Conservation (phyloP, 768 basidiomycete species). For the Leccinum fibrillosum region DNA sequence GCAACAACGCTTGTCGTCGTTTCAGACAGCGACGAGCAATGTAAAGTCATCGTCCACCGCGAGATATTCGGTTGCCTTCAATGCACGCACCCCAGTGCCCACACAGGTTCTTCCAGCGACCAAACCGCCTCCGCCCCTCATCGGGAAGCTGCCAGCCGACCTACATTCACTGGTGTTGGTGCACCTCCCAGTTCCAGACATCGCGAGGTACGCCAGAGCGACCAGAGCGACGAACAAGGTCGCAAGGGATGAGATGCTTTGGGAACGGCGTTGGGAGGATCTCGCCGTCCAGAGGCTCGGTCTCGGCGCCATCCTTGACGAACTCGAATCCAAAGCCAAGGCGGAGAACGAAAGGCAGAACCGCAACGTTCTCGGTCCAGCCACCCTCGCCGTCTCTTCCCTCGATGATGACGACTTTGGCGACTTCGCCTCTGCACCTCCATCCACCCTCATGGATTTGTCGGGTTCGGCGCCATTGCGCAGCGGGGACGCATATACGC, state of each 20-base stretch:
- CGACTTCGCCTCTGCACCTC: constrained; percentile 63
- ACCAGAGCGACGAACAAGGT: constrained; percentile 63
- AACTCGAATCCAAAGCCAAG: constrained; percentile 47
- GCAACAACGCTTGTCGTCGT: constrained; percentile 20
- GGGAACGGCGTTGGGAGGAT: constrained; percentile 70
- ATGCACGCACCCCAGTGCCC: background rate
- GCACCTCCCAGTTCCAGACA: constrained; percentile 74
- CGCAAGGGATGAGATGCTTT: constrained; percentile 68
- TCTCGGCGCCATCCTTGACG: constrained; percentile 51
- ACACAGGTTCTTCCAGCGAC: constrained; percentile 17
- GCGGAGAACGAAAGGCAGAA: constrained; percentile 33
- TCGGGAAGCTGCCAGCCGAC: constrained; percentile 79
- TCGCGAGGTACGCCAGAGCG: constrained; percentile 69
- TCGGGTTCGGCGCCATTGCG: constrained; percentile 6
- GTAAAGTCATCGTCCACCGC: constrained; percentile 7
- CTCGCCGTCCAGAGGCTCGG: constrained; percentile 49
- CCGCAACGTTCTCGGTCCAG: constrained; percentile 45
- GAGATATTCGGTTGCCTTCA: constrained; percentile 9
- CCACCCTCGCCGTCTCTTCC: constrained; percentile 51
- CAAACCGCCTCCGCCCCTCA: constrained; percentile 36
- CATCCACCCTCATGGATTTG: constrained; percentile 19
- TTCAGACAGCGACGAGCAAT: constrained; percentile 11
- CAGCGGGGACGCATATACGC: constrained; percentile 16
- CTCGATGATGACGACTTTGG: constrained; percentile 82
- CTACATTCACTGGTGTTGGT: constrained; percentile 73